phyloP scores from a whole-genome alignment of 1,139 yeast genomes.

The Sugiyamaella paludigena region DNA sequence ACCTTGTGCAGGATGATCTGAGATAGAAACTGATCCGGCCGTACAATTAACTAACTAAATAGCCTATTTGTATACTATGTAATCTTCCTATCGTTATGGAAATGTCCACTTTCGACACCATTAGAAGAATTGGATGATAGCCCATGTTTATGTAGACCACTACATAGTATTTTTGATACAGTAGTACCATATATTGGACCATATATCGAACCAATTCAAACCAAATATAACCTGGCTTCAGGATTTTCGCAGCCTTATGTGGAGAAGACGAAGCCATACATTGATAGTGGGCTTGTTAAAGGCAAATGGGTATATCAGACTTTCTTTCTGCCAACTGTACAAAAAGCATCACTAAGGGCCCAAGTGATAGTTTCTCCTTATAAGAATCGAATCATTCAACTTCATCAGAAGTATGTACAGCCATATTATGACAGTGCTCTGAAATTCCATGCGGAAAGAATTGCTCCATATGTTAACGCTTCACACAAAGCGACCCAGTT shows the following conservation, averaged over 20 bases:
- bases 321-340: slow-evolving; percentile 24
- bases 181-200: slow-evolving; percentile 24
- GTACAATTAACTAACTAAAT: not conserved
- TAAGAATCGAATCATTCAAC: slow-evolving; percentile 14
- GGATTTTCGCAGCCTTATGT: slow-evolving; percentile 28
- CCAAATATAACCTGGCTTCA: slow-evolving; percentile 16
- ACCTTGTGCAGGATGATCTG: too few relatives aligned
- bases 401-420: slow-evolving; percentile 18
- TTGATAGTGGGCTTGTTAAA: slow-evolving; percentile 4
- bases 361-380: slow-evolving; percentile 19
- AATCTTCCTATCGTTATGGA: slow-evolving; percentile 29
- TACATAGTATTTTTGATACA: slow-evolving; percentile 21
- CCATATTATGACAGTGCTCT: slow-evolving; percentile 13
- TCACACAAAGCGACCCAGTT: not conserved
- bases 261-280: slow-evolving; percentile 23
- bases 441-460: slow-evolving; percentile 16
- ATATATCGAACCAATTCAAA: slow-evolving; percentile 22
- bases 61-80: slow-evolving; percentile 30
- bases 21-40: too few relatives aligned
- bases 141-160: slow-evolving; percentile 28
- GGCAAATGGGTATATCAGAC: slow-evolving; percentile 20
- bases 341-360: slow-evolving; percentile 7
- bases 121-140: slow-evolving; percentile 12
- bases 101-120: slow-evolving; percentile 28
- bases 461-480: slow-evolving; percentile 12